A percentile compares a stretch with the other conserved stretches of the same genome.
Evolutionary conservation across 495 filamentous ascomycete genomes (phyloP).

Genomic region (Penicillium verhagenii): DNA sequence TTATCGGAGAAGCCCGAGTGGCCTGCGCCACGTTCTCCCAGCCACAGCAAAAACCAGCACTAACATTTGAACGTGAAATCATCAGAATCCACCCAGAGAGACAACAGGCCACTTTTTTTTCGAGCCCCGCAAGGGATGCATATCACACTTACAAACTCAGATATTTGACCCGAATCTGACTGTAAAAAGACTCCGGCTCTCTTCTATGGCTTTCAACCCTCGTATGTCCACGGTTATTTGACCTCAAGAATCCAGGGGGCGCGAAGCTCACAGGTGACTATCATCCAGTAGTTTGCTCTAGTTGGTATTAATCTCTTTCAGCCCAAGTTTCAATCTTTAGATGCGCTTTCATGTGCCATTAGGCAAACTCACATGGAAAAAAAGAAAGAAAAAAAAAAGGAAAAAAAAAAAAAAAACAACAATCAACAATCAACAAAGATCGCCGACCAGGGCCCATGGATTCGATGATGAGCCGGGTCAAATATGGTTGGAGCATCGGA

Average conservation of each 20-base stretch:
- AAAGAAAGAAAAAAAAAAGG: neutral
- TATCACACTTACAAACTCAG: conserved; percentile 6
- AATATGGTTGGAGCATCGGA: conserved; percentile 13
- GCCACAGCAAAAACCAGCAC: conserved; percentile 2
- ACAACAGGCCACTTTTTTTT: neutral
- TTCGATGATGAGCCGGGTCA: conserved; percentile 9
- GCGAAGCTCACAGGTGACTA: no score
- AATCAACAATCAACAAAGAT: conserved; percentile 2
- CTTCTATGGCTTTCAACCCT: no score
- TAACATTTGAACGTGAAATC: no score
- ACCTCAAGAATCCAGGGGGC: neutral
- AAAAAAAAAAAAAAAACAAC: neutral
- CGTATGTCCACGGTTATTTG: no score
- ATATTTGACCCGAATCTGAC: neutral
- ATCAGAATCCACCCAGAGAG: no score
- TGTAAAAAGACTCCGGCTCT: no score
- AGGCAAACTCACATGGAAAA: neutral
- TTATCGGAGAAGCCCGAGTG: neutral
- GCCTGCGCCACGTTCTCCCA: neutral
- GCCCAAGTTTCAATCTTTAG: neutral
- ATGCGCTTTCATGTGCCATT: no score
- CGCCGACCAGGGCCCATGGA: conserved; percentile 5
- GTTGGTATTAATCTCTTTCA: neutral
- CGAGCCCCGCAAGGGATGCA: conserved; percentile 13
- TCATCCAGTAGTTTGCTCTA: neutral